phyloP scores from a whole-genome alignment of 2,329 filamentous ascomycete genomes.

The Fusarium newnesense region DNA sequence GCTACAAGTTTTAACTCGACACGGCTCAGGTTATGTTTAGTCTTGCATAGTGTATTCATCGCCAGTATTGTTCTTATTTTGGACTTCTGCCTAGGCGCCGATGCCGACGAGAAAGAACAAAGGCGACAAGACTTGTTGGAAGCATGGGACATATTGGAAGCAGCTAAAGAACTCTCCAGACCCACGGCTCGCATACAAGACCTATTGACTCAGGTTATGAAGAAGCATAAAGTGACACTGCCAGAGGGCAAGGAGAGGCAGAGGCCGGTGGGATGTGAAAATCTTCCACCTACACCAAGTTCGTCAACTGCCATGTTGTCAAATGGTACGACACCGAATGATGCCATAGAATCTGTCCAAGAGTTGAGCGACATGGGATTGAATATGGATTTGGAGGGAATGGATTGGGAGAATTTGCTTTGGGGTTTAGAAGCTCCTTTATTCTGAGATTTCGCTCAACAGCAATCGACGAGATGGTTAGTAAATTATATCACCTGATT shows the following conservation, averaged over 20 bases:
- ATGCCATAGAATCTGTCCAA: conserved; percentile 29
- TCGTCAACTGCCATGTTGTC: conserved; percentile 37
- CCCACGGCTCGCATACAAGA: conserved; percentile 47
- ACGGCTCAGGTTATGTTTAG: conserved; percentile 45
- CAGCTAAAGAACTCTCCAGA: conserved; percentile 45
- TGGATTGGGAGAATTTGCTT: conserved; percentile 51
- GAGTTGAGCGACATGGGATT: conserved; percentile 45
- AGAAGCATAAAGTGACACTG: conserved; percentile 45
- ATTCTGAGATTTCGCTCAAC: conserved; percentile 33
- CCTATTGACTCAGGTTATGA: conserved; percentile 46
- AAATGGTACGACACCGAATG: conserved; percentile 17
- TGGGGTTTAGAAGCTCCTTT: conserved; percentile 50
- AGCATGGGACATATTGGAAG: conserved; percentile 49
- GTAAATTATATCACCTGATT: background rate
- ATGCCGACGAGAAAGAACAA: conserved; percentile 36
- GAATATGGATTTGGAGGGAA: conserved; percentile 47
- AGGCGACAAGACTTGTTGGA: conserved; percentile 44
- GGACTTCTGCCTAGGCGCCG: conserved; percentile 45
- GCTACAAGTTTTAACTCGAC: conserved; percentile 43
- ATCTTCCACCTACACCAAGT: conserved; percentile 45
- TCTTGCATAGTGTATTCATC: conserved; percentile 49
- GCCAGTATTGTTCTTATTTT: conserved; percentile 49
- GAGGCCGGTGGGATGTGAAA: background rate
- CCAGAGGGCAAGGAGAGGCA: conserved; percentile 13
- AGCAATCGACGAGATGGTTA: background rate